Evolutionary conservation across 805 yeast genomes (phyloP).

Genomic region (Suhomyces canberraensis): DNA sequence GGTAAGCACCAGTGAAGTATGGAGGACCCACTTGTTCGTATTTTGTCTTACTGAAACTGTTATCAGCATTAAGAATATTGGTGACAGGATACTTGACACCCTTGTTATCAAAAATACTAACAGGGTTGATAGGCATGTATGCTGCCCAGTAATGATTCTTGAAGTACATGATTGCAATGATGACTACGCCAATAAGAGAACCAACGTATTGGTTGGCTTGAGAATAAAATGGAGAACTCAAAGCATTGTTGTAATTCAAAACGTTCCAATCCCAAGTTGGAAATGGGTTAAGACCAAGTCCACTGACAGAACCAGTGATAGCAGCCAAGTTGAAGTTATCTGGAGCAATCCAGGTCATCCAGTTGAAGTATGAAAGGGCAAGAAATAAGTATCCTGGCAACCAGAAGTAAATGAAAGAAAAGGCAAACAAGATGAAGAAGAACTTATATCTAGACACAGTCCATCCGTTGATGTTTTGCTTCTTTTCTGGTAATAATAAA

Average conservation of each 20-base stretch:
- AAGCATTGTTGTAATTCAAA: slow-evolving; percentile 12
- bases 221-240: slow-evolving; percentile 22
- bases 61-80: slow-evolving; percentile 5
- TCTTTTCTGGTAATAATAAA: slow-evolving; percentile 21
- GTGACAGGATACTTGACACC: slow-evolving; percentile 21
- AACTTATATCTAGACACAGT: slow-evolving; percentile 23
- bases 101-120: slow-evolving; percentile 21
- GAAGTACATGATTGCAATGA: slow-evolving; percentile 27
- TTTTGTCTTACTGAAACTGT: slow-evolving; percentile 13
- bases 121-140: slow-evolving; percentile 23
- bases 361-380: slow-evolving; percentile 26
- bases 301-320: slow-evolving; percentile 22
- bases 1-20: slow-evolving; percentile 20
- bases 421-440: slow-evolving; percentile 12
- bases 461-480: slow-evolving; percentile 31
- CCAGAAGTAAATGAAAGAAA: slow-evolving; percentile 29
- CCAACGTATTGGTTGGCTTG: slow-evolving; percentile 24
- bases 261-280: slow-evolving; percentile 29
- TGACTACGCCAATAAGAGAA: slow-evolving; percentile 18
- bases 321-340: slow-evolving; percentile 20
- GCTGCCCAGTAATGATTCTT: slow-evolving; percentile 27
- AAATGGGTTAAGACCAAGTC: slow-evolving; percentile 31
- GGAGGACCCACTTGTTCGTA: slow-evolving; percentile 20
- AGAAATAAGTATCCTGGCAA: slow-evolving; percentile 25
- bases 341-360: slow-evolving; percentile 32